Evolutionary conservation across 441 rosid genomes (phyloP).

Genomic region (Jatropha multifida): DNA sequence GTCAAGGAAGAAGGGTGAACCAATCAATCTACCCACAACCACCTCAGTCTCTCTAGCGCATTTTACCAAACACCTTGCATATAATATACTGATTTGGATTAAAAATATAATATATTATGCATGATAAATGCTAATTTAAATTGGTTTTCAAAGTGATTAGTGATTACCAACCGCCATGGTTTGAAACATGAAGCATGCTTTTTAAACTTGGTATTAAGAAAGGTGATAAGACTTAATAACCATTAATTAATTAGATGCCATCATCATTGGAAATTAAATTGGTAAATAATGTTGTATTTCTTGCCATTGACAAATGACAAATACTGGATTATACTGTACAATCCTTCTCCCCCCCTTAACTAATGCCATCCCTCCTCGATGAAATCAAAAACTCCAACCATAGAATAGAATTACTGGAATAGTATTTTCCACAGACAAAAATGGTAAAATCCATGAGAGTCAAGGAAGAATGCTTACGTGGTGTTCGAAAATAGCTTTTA

Average conservation of each 20-base stretch:
- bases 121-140: neutral
- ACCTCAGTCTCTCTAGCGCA: slow-evolving; percentile 11
- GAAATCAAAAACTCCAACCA: too few relatives aligned
- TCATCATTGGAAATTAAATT: neutral
- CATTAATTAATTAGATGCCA: neutral
- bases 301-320: neutral
- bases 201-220: neutral
- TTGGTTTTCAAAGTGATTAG: neutral
- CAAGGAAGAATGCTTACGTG: too few relatives aligned
- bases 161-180: neutral
- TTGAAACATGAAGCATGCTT: neutral
- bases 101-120: neutral
- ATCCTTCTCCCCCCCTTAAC: too few relatives aligned
- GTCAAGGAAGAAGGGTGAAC: slow-evolving; percentile 37
- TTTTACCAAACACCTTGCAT: slow-evolving; percentile 14
- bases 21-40: slow-evolving; percentile 43
- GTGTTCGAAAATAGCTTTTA: too few relatives aligned
- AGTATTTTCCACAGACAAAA: too few relatives aligned
- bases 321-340: too few relatives aligned
- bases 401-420: too few relatives aligned
- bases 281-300: neutral
- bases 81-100: too few relatives aligned
- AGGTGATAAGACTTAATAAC: neutral
- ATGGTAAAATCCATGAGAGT: too few relatives aligned
- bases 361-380: too few relatives aligned